Evolutionary conservation across 1,139 yeast genomes (phyloP).

Genomic region (Geotrichum aggregatum): DNA sequence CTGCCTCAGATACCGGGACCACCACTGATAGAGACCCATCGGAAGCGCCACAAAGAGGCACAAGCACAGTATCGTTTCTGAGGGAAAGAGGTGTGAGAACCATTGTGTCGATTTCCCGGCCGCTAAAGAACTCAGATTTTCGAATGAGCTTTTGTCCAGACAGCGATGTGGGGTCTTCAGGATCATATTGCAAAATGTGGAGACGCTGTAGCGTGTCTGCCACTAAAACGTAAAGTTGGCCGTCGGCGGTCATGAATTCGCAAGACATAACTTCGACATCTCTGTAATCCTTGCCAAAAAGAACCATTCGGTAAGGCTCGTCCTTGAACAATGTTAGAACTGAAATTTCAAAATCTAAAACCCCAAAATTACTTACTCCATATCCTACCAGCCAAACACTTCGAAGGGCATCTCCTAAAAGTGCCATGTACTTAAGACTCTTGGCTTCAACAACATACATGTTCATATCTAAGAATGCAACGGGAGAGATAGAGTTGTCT

Average conservation of each 20-base stretch:
- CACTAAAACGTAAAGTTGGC: slow-evolving; percentile 60
- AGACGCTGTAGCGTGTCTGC: slow-evolving; percentile 70
- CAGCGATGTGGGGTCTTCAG: slow-evolving; percentile 79
- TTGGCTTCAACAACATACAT: slow-evolving; percentile 77
- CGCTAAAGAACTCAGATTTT: slow-evolving; percentile 66
- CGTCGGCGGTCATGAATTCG: slow-evolving; percentile 70
- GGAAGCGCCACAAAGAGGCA: slow-evolving; percentile 58
- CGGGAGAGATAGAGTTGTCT: slow-evolving; percentile 79
- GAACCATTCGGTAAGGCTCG: slow-evolving; percentile 84
- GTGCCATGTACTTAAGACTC: slow-evolving; percentile 71
- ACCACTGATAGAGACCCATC: slow-evolving; percentile 79
- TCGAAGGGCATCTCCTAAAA: slow-evolving; percentile 77
- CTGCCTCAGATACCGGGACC: slow-evolving; percentile 69
- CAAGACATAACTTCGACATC: slow-evolving; percentile 55
- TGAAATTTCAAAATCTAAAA: too few relatives aligned
- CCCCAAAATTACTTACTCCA: slow-evolving; percentile 43
- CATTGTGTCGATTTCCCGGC: slow-evolving; percentile 59
- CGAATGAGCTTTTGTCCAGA: slow-evolving; percentile 75
- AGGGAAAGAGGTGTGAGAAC: slow-evolving; percentile 45
- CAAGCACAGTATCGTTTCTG: slow-evolving; percentile 27
- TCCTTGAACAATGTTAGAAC: slow-evolving; percentile 39
- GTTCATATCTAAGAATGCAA: slow-evolving; percentile 85
- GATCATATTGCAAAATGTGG: slow-evolving; percentile 81
- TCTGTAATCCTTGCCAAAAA: slow-evolving; percentile 70
- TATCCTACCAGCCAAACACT: slow-evolving; percentile 84